These are phyloP conservation scores for Emericellopsis cladophorae DNA, from an alignment of 2,329 filamentous ascomycete species.

Conservation along the genomic window DNA sequence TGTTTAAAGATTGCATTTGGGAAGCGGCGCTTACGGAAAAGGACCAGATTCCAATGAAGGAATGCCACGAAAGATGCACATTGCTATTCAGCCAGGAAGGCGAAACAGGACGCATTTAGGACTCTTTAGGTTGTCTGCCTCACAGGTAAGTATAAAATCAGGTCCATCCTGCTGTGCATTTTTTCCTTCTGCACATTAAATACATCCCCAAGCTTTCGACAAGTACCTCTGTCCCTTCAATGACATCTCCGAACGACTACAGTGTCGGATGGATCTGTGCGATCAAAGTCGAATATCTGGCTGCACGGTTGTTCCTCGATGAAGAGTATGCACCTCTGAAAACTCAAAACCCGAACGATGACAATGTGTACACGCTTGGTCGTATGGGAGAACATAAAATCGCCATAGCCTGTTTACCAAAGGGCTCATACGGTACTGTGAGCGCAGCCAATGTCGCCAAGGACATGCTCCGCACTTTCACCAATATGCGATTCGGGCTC, in stretches of 20 bases:
- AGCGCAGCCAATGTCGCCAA: constrained; percentile 12
- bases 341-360: constrained; percentile 6
- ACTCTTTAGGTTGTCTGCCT: no score
- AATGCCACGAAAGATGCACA: no score
- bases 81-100: no score
- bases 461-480: constrained; percentile 14
- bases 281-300: constrained; percentile 19
- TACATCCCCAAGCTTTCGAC: no score
- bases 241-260: constrained; percentile 10
- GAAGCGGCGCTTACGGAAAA: no score
- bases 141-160: no score
- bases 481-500: constrained; percentile 12
- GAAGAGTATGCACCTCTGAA: constrained; percentile 14
- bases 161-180: no score
- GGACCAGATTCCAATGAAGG: no score
- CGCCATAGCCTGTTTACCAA: constrained; percentile 16
- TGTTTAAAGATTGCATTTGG: no score
- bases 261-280: constrained; percentile 31
- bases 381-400: constrained; percentile 19
- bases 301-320: constrained; percentile 24
- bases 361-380: constrained; percentile 17
- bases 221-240: no score
- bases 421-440: constrained; percentile 11
- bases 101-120: no score
- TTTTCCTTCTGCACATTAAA: no score